Percentiles rank a stretch among this genome's conserved stretches.
phyloP scores from a whole-genome alignment of 129 eudicot species.

The Escallonia rubra region DNA sequence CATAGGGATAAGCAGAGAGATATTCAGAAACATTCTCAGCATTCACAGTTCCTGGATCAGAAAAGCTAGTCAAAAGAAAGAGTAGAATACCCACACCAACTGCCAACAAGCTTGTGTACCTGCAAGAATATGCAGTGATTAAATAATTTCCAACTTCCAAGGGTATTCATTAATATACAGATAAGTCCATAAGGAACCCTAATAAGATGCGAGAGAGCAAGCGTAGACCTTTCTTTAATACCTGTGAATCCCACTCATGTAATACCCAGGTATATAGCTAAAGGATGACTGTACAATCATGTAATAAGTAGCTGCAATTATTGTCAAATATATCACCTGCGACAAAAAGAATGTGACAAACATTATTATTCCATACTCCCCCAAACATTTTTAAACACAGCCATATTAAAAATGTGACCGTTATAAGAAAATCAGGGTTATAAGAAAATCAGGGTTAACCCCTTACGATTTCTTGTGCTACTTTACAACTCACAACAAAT shows the following conservation, averaged over 20 bases:
- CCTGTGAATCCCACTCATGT: conserved; percentile 82
- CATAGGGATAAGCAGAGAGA: conserved; percentile 83
- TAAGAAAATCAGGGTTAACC: no score
- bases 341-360: conserved; percentile 7
- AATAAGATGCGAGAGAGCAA: neutral
- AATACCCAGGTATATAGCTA: conserved; percentile 74
- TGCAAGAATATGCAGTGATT: conserved; percentile 28
- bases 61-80: conserved; percentile 86
- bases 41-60: conserved; percentile 90
- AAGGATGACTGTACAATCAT: conserved; percentile 59
- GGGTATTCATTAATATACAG: neutral
- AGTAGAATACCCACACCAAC: conserved; percentile 83
- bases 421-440: no score
- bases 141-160: neutral
- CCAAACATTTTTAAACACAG: neutral
- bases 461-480: no score
- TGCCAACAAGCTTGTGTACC: conserved; percentile 84
- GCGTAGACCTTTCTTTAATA: conserved; percentile 14
- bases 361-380: neutral
- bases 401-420: no score
- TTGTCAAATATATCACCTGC: conserved; percentile 73
- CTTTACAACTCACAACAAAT: no score
- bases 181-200: neutral
- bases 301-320: conserved; percentile 72
- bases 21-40: conserved; percentile 64